A percentile compares a stretch with the other conserved stretches of the same genome.
These are phyloP conservation scores for Alternaria tenuissima DNA, from an alignment of 2,329 filamentous ascomycete species.

Conservation along the genomic window DNA sequence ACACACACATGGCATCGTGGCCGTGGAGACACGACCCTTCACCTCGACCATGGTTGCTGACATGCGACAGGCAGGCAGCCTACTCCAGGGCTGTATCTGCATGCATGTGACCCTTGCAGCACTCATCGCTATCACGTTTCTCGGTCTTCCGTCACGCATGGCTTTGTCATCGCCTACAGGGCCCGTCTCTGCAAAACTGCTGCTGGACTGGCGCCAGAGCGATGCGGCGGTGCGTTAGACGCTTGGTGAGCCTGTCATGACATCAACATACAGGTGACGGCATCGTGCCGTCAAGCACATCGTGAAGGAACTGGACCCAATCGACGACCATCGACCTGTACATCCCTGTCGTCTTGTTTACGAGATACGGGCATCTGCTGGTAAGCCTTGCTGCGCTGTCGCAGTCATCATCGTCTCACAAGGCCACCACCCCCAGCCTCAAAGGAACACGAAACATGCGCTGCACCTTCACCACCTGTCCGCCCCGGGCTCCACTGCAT, in stretches of 20 bases:
- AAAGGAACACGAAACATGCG: constrained; percentile 26
- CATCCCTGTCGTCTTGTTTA: constrained; percentile 3
- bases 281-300: constrained; percentile 12
- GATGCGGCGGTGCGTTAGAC: constrained; percentile 28
- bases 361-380: constrained; percentile 11
- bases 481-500: neutral
- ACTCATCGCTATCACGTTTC: constrained; percentile 6
- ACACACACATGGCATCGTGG: neutral
- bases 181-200: constrained; percentile 10
- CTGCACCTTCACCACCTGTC: neutral
- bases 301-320: neutral
- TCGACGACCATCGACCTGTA: neutral
- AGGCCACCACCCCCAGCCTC: constrained; percentile 15
- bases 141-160: neutral
- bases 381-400: constrained; percentile 5
- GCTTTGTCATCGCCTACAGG: neutral
- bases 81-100: constrained; percentile 4
- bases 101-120: constrained; percentile 18
- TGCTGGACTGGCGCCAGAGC: constrained; percentile 10
- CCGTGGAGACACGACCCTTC: neutral
- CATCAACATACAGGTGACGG: constrained; percentile 31
- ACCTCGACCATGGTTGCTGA: neutral
- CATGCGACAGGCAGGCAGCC: neutral
- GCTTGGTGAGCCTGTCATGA: constrained; percentile 23
- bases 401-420: neutral